These are phyloP conservation scores for Zasmidium citrigriseum DNA, from an alignment of 2,329 filamentous ascomycete species.

Conservation along the genomic window DNA sequence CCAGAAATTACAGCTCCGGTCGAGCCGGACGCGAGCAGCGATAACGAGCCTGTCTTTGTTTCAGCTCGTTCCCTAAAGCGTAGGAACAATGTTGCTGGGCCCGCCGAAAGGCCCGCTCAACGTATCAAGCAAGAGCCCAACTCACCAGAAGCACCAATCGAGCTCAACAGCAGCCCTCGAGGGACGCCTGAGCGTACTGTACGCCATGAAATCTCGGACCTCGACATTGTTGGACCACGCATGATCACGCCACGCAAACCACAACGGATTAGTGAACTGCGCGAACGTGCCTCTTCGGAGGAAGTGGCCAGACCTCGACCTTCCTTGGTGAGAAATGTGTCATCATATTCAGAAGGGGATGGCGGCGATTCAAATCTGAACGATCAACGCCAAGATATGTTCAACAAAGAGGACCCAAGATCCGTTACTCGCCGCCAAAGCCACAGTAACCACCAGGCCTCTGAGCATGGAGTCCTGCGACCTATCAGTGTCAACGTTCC, in stretches of 20 bases:
- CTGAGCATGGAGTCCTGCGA: conserved; percentile 9
- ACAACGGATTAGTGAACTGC: conserved; percentile 15
- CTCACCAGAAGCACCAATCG: conserved; percentile 29
- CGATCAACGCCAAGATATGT: not conserved
- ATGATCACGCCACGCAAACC: conserved; percentile 37
- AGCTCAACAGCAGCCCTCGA: conserved; percentile 41
- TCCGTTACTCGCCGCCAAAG: not conserved
- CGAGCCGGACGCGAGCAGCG: conserved; percentile 28
- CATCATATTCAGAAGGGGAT: conserved; percentile 28
- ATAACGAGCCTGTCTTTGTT: conserved; percentile 45
- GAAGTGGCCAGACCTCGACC: conserved; percentile 15
- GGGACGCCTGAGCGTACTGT: conserved; percentile 18
- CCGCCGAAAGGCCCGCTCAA: conserved; percentile 18
- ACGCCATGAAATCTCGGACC: conserved; percentile 46
- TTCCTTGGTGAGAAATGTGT: conserved; percentile 13
- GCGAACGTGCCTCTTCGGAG: conserved; percentile 24
- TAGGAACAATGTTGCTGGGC: conserved; percentile 33
- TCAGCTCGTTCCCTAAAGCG: conserved; percentile 47
- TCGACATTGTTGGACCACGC: conserved; percentile 40
- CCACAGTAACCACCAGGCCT: not conserved
- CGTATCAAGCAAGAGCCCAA: conserved; percentile 31
- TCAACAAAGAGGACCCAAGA: not conserved
- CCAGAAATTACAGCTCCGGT: conserved; percentile 3
- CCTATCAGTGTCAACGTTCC: conserved; percentile 27
- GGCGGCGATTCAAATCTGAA: not conserved